Evolutionary conservation across 345 rosid genomes (phyloP), one percentile per base, ranked within the genome.

Genomic region (Ailanthus altissimus): DNA sequence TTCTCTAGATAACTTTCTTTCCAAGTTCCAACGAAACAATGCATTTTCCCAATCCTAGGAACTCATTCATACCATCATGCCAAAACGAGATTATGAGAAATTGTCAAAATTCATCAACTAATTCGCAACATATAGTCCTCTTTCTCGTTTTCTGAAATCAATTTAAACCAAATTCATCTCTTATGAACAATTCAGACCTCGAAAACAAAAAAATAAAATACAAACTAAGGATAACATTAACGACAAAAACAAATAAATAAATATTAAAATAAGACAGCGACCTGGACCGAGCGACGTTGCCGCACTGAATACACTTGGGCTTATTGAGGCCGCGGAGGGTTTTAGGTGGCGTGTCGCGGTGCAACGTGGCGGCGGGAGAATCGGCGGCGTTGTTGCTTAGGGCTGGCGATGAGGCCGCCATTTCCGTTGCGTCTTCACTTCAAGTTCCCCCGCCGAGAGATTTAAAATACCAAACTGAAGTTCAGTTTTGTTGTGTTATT

Each of bases 221-320:
- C 64, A 71, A 56, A 71, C 62, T 32, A 32, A 1, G 70, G 70
- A 26, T 49, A n/a, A 79, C 74, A 12, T 32, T 32, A 43, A 53
- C 16, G 23, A 70, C 23, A 49, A 51, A 25, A 13, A 5, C 67
- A 25, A 61, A 46, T 26, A 28, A 47, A 13, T n/a, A 36, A 21
- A 0, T 8, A 28, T 32, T 32, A 72, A 4, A 10, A 18, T 13
- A 60, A 57, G 57, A 36, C 28, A 26, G 38, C 53, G 79, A 88
- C 99, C 97, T 90, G 75, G 99, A 96, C 64, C 99, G 97, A 76
- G 98, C 98, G 72, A 96, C 98, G 83, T 96, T 93, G 79, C 98
- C 98, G 67, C 99, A 94, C 82, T 91, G 95, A 47, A 91, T 91
- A 78, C 98, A 96, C 89, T 94, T 96, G 36, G 99, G 98, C 80